Evolutionary conservation across 805 yeast species (phyloP), one percentile per base, ranked within the genome.

Genomic region (Brettanomyces anomalus): DNA sequence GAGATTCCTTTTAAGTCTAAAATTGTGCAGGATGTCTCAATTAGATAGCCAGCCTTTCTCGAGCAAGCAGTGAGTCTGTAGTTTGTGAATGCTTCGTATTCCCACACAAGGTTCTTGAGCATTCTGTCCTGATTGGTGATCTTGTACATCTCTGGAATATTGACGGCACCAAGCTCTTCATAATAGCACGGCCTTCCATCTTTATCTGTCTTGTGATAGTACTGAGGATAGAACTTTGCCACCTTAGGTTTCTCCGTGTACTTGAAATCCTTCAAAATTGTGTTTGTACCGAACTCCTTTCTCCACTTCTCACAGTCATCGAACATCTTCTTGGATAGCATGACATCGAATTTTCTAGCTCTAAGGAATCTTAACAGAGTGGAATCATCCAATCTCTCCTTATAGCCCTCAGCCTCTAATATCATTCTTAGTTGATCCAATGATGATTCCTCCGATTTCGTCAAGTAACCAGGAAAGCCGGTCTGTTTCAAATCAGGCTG

Each of bases 101-200:
- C 98, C 96, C 96, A 88, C 43, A 89, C 96, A 55, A 93, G 72
- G 66, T 93, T 93, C 68, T 84, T 81, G 61, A 93, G 71, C 97
- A 93, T 89, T 60, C 97, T 81, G 56, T 93, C 97, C 64, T 87
- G 94, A 34, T 90, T 78, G 49, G 98, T 93, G 62, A 93, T 78
- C 67, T 86, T 85, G 71, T 85, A 77, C 95, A 93, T 85, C 61
- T 87, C 94, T 31, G 80, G 72, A 64, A 93, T 72, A 66, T 90
- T 85, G 48, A 93, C 96, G 42, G 81, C 69, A 43, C 98, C 97
- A 51, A 93, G 74, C 62, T 90, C 95, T 72, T 93, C 98, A 55
- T 83, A 73, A 67, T 93, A 93, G 39, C 88, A 82, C 5, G 98
- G 98, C 60, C 98, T 83, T 41, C 98, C 98, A 50, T 93, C 98